These are phyloP conservation scores for Colletotrichum lindemuthianum DNA, from an alignment of 2,329 filamentous ascomycete genomes.

Conservation along the genomic window DNA sequence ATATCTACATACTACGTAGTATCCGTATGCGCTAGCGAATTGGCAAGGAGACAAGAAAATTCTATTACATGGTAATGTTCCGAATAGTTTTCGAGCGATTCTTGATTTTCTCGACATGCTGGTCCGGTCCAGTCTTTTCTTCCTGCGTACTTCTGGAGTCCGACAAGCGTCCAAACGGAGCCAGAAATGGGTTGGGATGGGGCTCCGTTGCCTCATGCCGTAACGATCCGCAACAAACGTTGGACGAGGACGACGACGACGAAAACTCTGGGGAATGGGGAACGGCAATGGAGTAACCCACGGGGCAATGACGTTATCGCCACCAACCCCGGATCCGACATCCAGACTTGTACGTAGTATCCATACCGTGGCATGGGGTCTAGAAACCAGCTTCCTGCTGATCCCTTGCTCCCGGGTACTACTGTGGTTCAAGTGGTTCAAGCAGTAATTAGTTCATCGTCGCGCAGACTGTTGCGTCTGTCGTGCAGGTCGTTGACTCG, in stretches of 20 bases:
- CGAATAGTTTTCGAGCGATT: too few relatives aligned
- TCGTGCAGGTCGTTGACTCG: constrained; percentile 4
- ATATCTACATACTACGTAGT: too few relatives aligned
- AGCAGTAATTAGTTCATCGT: too few relatives aligned
- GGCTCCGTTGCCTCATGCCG: constrained; percentile 26
- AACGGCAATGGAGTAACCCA: constrained; percentile 3
- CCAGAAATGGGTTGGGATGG: constrained; percentile 9
- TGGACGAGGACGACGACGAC: constrained; percentile 14
- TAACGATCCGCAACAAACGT: constrained; percentile 2
- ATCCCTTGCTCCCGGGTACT: too few relatives aligned
- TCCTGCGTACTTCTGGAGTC: neutral
- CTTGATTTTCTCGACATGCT: too few relatives aligned
- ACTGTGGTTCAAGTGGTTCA: too few relatives aligned
- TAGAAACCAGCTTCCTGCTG: too few relatives aligned
- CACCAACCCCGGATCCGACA: constrained; percentile 31
- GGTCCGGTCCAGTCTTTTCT: too few relatives aligned
- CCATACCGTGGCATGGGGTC: too few relatives aligned
- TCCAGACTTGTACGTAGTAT: neutral
- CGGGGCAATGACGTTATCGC: constrained; percentile 31
- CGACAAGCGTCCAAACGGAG: constrained; percentile 32
- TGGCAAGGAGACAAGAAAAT: too few relatives aligned
- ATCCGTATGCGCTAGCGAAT: constrained; percentile 7
- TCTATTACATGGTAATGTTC: too few relatives aligned
- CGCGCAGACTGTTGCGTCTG: too few relatives aligned
- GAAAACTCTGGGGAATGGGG: constrained; percentile 2